Base-by-base conservation (phyloP, 768 basidiomycete species). In the Tephrocybe sp. region DNA sequence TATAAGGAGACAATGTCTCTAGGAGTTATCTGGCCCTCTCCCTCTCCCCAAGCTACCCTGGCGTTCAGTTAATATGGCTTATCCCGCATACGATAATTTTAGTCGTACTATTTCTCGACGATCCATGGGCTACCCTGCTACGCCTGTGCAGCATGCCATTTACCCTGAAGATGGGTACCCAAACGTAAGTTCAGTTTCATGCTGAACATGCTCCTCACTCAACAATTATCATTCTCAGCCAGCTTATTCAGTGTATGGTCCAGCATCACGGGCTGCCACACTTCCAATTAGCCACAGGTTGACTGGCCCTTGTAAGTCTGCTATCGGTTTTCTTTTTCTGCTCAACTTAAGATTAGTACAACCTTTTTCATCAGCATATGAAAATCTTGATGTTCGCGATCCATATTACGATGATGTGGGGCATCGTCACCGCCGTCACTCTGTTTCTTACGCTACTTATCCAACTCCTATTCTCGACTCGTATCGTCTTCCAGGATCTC, bases 361-460 rank as follows among this genome's bases (percentile, higher is more conserved):
- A 31, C 17, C 38, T 3, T 30, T 22, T 20, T 11, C 52, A 82
- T 78, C 78, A 17, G 84, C 83, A 61, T 83, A 85, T 62, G 84
- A 85, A 51, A 80, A 84, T 55, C 57, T 76, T 38, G 74, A 72
- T 16, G 49, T 72, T 34, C 62, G 65, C 23, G 80, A 84, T 35
- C 60, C 73, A 2, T 84, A 85, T 63, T 83, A 84, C 59, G 52
- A 67, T 60, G 78, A 68, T 55, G 74, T 71, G 62, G 58, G 64
- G 30, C 68, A 70, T 6, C 69, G 76, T 34, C 68, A 68, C 39
- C 77, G 78, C 38, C 75, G 78, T 33, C 77, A 77, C 60, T 80
- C 75, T 13, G 76, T 79, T 42, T 82, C 79, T 2, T 76, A 73
- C 57, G 65, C 71, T 14, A 60, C 69, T 23, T 65, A 61, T 32